Evolutionary conservation across 345 rosid species (phyloP), one percentile per base, ranked within the genome.

Genomic region (Acer yangbiense): DNA sequence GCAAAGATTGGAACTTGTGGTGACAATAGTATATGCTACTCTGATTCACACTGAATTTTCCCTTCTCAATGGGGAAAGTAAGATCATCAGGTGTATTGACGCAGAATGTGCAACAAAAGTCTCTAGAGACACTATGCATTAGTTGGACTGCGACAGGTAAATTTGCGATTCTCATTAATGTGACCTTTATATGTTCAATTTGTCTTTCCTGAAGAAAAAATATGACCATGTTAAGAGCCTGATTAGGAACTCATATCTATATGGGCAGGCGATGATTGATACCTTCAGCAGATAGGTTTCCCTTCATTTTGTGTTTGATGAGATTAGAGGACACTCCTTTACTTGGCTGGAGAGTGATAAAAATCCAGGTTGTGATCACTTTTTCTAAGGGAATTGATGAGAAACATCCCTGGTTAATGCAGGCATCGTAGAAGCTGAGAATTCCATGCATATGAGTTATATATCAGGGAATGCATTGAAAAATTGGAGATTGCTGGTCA

Each of bases 1-100:
- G 90, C 92, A 61, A 92, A 94, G 68, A 92, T 96, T 76, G 98
- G 96, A 82, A 92, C 93, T 35, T 94, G 97, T 96, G 97, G 90
- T 61, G 96, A 94, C 20, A 90, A 91, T 79, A 93, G 93, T 94
- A 12, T 94, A 91, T 73, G 87, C 97, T 20, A 94, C 98, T 14
- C 25, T 94, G 73, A 91, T 90, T 71, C 98, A 92, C 75, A 88
- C 90, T 46, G 92, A 92, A 77, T 94, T 91, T 46, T 92, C 97
- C 84, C 91, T 94, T 35, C 96, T 97, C 2, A 92, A 94, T 85
- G 95, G 98, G 1, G 95, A 94, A 72, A 88, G 83, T 75, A 97
- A 93, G 54, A 89, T 92, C 23, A 91, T 94, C 50, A 82, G 79
- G 77, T 91, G 97, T 2, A 91, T 94, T 68, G 92, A 94, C 66